Conservation (phyloP, 2,329 filamentous ascomycete species). For the Didymella arachidicola region DNA sequence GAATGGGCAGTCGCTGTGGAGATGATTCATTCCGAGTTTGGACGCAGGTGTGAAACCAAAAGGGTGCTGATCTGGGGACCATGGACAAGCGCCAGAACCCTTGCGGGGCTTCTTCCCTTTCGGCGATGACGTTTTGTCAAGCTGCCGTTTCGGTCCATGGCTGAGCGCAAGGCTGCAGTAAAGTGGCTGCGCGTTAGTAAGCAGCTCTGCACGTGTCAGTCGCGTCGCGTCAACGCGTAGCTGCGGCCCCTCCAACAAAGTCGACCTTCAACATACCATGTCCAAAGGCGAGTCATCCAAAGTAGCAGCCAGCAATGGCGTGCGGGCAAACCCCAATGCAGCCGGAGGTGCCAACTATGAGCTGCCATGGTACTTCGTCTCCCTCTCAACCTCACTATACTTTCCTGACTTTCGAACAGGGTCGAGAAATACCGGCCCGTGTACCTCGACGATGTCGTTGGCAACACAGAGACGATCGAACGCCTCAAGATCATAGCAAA, state of each 20-base stretch:
- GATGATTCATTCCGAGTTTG: background rate
- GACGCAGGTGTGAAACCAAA: background rate
- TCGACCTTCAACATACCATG: slow-evolving; percentile 46
- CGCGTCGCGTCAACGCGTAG: slow-evolving; percentile 40
- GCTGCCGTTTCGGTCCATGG: background rate
- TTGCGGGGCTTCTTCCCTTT: background rate
- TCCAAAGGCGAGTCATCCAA: slow-evolving; percentile 60
- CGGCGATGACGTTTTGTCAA: background rate
- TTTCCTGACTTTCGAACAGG: slow-evolving; percentile 61
- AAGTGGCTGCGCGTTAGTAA: slow-evolving; percentile 25
- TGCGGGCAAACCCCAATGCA: slow-evolving; percentile 52
- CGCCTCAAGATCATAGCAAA: slow-evolving; percentile 97
- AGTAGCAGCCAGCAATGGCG: slow-evolving; percentile 54
- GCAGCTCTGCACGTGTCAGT: slow-evolving; percentile 24
- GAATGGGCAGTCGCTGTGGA: background rate
- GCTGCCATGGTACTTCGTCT: slow-evolving; percentile 71
- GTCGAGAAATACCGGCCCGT: slow-evolving; percentile 97
- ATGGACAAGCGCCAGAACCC: background rate
- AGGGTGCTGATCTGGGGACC: background rate
- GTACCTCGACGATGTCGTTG: slow-evolving; percentile 95
- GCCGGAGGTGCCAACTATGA: slow-evolving; percentile 67
- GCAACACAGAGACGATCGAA: slow-evolving; percentile 97
- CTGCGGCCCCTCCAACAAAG: slow-evolving; percentile 23
- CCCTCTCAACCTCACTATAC: background rate
- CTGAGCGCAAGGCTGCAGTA: slow-evolving; percentile 1